A percentile compares a stretch with the other conserved stretches of the same genome.
Conservation (phyloP, 805 yeast species). For the Jamesozyma lodderae region DNA sequence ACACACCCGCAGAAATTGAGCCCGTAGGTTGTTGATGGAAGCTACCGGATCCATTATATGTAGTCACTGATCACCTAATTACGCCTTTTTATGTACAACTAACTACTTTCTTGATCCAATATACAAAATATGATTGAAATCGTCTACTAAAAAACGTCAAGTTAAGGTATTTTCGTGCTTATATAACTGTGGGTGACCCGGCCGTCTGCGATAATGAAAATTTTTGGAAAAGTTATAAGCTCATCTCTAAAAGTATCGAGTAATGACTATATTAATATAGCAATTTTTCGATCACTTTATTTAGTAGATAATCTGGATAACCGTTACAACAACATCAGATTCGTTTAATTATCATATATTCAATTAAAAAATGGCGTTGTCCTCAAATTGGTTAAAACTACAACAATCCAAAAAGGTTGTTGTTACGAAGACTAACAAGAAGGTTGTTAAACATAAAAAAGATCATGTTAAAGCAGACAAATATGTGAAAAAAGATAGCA, state of each 20-base stretch:
- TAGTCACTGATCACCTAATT: too few species aligned
- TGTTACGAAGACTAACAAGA: constrained; percentile 10
- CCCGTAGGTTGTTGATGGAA: constrained; percentile 23
- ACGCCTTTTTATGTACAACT: too few species aligned
- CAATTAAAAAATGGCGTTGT: constrained; percentile 29
- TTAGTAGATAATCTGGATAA: not conserved
- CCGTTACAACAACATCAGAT: too few species aligned
- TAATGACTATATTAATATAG: too few species aligned
- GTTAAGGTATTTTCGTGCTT: too few species aligned
- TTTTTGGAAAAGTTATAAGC: constrained; percentile 2
- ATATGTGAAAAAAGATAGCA: constrained; percentile 8
- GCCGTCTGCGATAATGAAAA: not conserved
- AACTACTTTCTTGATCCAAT: too few species aligned
- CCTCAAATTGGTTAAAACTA: constrained; percentile 31
- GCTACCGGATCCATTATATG: constrained; percentile 20
- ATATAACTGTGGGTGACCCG: too few species aligned
- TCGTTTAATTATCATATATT: too few species aligned
- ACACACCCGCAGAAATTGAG: constrained; percentile 23
- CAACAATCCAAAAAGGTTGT: constrained; percentile 13
- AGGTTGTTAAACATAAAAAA: not conserved
- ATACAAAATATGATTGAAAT: too few species aligned
- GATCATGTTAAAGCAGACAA: not conserved
- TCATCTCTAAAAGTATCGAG: constrained; percentile 8
- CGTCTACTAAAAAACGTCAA: too few species aligned
- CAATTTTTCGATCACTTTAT: too few species aligned